Percentiles rank a stretch among this genome's conserved stretches.
Conservation (phyloP, 805 yeast species). For the Saccharomycopsis sp. region DNA sequence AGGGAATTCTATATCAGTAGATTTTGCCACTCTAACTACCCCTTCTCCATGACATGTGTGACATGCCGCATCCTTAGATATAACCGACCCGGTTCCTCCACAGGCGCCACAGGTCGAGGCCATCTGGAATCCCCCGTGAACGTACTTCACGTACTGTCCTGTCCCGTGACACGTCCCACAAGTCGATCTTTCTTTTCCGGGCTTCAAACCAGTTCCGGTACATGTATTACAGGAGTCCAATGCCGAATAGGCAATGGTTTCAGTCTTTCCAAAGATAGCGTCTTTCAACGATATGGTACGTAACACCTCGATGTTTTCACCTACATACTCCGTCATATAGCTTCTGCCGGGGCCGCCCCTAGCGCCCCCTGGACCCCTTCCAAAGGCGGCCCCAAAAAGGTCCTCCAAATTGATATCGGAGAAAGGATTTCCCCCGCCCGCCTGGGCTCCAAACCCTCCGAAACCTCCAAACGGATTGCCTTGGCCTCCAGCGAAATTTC, state of each 20-base stretch:
- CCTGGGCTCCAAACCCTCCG: constrained; percentile 30
- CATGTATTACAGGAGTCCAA: constrained; percentile 75
- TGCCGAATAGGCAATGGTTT: constrained; percentile 62
- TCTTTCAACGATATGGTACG: constrained; percentile 77
- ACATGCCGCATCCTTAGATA: constrained; percentile 67
- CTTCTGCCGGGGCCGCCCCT: constrained; percentile 34
- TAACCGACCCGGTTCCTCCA: constrained; percentile 80
- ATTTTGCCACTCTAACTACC: constrained; percentile 56
- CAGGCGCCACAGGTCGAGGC: constrained; percentile 86
- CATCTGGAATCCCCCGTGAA: constrained; percentile 95
- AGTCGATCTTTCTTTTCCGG: constrained; percentile 65
- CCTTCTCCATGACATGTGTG: constrained; percentile 84
- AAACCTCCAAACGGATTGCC: constrained; percentile 42
- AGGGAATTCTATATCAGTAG: constrained; percentile 81
- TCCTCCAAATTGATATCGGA: constrained; percentile 53
- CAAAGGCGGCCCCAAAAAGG: constrained; percentile 49
- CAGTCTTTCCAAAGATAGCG: constrained; percentile 72
- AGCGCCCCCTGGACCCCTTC: constrained; percentile 33
- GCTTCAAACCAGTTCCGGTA: constrained; percentile 78
- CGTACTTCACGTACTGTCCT: constrained; percentile 79
- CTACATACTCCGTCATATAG: constrained; percentile 73
- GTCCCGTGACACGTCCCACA: constrained; percentile 90
- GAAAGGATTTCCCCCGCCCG: constrained; percentile 30
- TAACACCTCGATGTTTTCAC: constrained; percentile 80
- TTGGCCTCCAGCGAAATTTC: constrained; percentile 39